phyloP scores from a whole-genome alignment of 495 filamentous ascomycete genomes.

The Penicillium bialowiezense region DNA sequence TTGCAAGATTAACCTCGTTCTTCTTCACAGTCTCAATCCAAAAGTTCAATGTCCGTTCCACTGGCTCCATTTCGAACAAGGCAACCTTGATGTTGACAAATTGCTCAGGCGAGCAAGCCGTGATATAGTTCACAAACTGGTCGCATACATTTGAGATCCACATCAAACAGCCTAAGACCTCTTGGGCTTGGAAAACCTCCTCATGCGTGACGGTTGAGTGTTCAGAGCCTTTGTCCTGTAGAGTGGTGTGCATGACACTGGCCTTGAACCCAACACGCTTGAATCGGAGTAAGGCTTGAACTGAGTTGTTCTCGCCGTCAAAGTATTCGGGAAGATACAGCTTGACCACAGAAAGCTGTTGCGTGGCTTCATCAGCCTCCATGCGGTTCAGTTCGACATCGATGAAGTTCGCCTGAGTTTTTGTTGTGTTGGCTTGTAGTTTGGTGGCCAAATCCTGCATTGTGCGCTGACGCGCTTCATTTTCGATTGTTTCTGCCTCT shows the following conservation, averaged over 20 bases:
- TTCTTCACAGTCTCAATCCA: slow-evolving; percentile 82
- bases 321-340: slow-evolving; percentile 89
- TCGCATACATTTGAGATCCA: slow-evolving; percentile 82
- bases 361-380: slow-evolving; percentile 83
- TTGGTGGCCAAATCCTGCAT: slow-evolving; percentile 97
- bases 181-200: slow-evolving; percentile 71
- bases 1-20: slow-evolving; percentile 83
- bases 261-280: slow-evolving; percentile 89
- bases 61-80: slow-evolving; percentile 85
- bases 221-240: slow-evolving; percentile 69
- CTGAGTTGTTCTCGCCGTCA: slow-evolving; percentile 72
- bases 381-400: slow-evolving; percentile 85
- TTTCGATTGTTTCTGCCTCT: slow-evolving; percentile 85
- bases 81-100: slow-evolving; percentile 74
- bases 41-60: slow-evolving; percentile 82
- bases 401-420: slow-evolving; percentile 89
- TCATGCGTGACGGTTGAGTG: slow-evolving; percentile 59
- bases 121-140: slow-evolving; percentile 76
- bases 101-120: slow-evolving; percentile 68
- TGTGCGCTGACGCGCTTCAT: slow-evolving; percentile 77
- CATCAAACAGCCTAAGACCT: slow-evolving; percentile 77
- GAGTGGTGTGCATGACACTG: slow-evolving; percentile 68
- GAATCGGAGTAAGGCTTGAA: slow-evolving; percentile 81
- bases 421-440: slow-evolving; percentile 81
- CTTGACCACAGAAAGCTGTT: slow-evolving; percentile 83